A percentile compares a stretch with the other conserved stretches of the same genome.
Evolutionary conservation across 108 stramenopile genomes (phyloP).

Genomic region (Fragilaria radians): DNA sequence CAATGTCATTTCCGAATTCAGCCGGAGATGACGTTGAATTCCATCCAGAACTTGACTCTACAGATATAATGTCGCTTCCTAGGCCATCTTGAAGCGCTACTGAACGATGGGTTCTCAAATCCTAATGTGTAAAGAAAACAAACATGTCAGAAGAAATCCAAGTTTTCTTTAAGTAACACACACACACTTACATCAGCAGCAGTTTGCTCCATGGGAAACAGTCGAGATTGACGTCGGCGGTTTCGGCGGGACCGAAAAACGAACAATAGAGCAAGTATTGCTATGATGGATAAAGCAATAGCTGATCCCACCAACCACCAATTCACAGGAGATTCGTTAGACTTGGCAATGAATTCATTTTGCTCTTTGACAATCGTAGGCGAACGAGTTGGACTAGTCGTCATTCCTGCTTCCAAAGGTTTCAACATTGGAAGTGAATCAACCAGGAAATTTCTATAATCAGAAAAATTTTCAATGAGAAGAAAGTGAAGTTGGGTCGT

Average conservation of each 20-base stretch:
- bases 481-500: neutral
- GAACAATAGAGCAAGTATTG: neutral
- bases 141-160: too few species aligned
- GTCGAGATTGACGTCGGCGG: neutral
- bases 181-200: neutral
- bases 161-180: too few species aligned
- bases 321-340: neutral
- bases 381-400: neutral
- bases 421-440: conserved; percentile 12
- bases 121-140: neutral
- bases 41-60: conserved; percentile 4
- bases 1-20: neutral
- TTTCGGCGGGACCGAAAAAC: neutral
- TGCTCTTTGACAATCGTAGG: neutral
- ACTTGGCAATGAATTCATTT: neutral
- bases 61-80: neutral
- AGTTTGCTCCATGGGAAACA: neutral
- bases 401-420: neutral
- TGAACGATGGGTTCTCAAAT: neutral
- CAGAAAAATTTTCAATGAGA: neutral
- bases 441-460: conserved; percentile 1
- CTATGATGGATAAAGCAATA: neutral
- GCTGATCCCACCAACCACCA: conserved; percentile 4
- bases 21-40: conserved; percentile 3
- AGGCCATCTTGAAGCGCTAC: neutral